Conservation (phyloP, 1,284 basidiomycete genomes). For the Xanthoconium separans region DNA sequence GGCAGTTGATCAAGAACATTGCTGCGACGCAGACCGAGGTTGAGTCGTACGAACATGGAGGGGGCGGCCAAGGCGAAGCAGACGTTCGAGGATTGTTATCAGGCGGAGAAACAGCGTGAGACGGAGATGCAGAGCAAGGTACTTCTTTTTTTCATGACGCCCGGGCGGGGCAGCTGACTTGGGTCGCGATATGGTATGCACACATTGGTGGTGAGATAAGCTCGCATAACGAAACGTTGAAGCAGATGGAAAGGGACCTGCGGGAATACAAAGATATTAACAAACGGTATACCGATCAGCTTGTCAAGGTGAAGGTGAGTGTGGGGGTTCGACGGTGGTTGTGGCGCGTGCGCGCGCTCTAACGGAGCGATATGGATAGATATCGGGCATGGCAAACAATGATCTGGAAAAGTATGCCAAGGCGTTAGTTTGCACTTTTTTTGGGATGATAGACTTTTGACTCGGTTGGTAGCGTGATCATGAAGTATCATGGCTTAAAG, state of each 20-base stretch:
- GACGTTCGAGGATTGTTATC: constrained; percentile 84
- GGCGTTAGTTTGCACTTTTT: constrained; percentile 53
- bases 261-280: constrained; percentile 88
- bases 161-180: constrained; percentile 1
- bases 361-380: constrained; percentile 37
- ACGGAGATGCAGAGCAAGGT: constrained; percentile 72
- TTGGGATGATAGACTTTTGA: not conserved
- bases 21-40: constrained; percentile 71
- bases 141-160: constrained; percentile 26
- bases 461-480: constrained; percentile 72
- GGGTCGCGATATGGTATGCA: constrained; percentile 57
- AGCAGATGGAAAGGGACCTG: constrained; percentile 70
- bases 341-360: not conserved
- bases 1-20: constrained; percentile 71
- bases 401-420: constrained; percentile 98
- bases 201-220: constrained; percentile 81
- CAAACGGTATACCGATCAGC: constrained; percentile 84
- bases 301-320: constrained; percentile 89
- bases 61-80: constrained; percentile 76
- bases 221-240: constrained; percentile 70
- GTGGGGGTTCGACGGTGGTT: not conserved
- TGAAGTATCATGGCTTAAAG: constrained; percentile 98
- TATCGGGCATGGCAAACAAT: constrained; percentile 92
- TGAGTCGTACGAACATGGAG: constrained; percentile 75
- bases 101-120: constrained; percentile 68